Base-by-base conservation (phyloP, 768 basidiomycete genomes). In the Heimioporus sp. region DNA sequence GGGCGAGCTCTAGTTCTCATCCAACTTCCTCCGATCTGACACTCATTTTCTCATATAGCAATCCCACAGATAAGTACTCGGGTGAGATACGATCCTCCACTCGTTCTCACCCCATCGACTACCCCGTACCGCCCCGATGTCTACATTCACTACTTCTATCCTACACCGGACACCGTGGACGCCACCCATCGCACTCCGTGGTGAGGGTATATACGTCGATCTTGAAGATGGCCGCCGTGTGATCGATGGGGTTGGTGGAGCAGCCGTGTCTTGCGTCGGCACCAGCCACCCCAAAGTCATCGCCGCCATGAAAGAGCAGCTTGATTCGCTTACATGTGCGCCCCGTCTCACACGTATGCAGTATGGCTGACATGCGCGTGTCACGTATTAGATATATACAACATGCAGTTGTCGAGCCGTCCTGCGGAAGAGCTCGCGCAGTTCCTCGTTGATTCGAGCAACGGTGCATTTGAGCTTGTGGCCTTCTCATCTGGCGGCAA, bases 161-260 rank as follows among this genome's bases (percentile, higher is more conserved):
- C 72, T 88, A 11, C 83, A 85, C 60, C 73, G 91, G 48, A 90
- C 85, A 12, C 83, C 88, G 1, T 90, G 85, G 85, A 76, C 63
- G 28, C 88, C 85, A 10, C 87, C 87, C 13, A 72, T 91, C 12
- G 90, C 87, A 5, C 73, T 80, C 15, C 67, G 76, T 12, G 87
- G 75, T 3, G 70, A 87, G 58, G 90, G 90, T 16, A 78, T 84
- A 34, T 90, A 92, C 62, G 69, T 92, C 40, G 78, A 79, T 20
- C 77, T 92, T 8, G 81, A 86, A 57, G 82, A 83, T 67, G 92
- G 91, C 0, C 74, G 73, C 46, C 78, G 71, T 50, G 64, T 92
- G 30, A 76, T 93, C 58, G 92, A 95, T 70, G 88, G 79, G 8
- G 83, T 90, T 41, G 92, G 92, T 41, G 92, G 92, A 28, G 91